Evolutionary conservation across 805 yeast genomes (phyloP).

Genomic region (Metschnikowia drakensbergensis): DNA sequence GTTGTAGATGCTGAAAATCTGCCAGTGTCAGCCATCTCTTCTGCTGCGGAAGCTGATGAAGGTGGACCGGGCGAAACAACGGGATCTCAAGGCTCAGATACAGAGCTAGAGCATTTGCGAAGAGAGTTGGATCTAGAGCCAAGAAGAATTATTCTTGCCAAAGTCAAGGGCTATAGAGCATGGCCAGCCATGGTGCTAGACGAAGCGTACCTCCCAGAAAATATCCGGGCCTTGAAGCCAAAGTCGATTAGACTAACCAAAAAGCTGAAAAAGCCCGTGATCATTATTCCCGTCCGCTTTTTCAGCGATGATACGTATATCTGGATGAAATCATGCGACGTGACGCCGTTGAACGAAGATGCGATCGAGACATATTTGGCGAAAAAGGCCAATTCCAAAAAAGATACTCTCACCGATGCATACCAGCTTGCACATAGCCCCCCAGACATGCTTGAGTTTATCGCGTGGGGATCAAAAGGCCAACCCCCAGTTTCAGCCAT

Average conservation of each 20-base stretch:
- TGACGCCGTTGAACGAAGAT: conserved; percentile 42
- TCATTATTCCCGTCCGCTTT: conserved; percentile 53
- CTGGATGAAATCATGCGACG: conserved; percentile 56
- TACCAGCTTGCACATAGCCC: conserved; percentile 50
- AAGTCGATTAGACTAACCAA: conserved; percentile 32
- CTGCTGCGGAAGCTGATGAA: not conserved
- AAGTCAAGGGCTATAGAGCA: conserved; percentile 81
- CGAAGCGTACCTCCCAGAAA: conserved; percentile 54
- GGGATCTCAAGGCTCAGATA: not conserved
- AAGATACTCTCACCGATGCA: conserved; percentile 46
- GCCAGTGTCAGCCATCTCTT: not conserved
- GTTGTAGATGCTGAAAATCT: not conserved
- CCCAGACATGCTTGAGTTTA: conserved; percentile 40
- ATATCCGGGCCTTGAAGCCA: conserved; percentile 50
- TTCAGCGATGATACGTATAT: conserved; percentile 69
- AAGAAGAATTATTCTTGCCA: conserved; percentile 51
- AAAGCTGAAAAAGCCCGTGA: conserved; percentile 15
- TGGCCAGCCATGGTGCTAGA: conserved; percentile 88
- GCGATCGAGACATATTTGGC: conserved; percentile 39
- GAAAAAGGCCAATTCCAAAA: conserved; percentile 29
- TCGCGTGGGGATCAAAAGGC: conserved; percentile 38
- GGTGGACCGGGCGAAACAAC: not conserved
- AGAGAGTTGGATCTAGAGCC: conserved; percentile 15
- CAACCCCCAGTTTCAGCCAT: conserved; percentile 34
- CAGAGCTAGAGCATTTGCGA: conserved; percentile 10